A percentile compares a stretch with the other conserved stretches of the same genome.
phyloP scores from a whole-genome alignment of 306 rosid species.

The Cucurbita pepo region DNA sequence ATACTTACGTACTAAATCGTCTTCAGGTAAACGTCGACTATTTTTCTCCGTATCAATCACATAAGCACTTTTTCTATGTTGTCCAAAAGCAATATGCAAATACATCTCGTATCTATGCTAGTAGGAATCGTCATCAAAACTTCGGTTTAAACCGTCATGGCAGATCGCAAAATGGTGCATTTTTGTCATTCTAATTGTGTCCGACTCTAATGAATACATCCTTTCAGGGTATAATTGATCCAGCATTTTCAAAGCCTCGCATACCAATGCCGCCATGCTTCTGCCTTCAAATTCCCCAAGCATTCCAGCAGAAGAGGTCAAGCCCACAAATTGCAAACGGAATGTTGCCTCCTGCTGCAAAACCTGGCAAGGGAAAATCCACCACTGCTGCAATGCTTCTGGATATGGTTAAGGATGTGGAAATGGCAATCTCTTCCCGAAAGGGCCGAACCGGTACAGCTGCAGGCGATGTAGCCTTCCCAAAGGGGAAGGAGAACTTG shows the following conservation, averaged over 20 bases:
- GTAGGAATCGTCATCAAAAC: background rate
- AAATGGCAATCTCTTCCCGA: conserved; percentile 53
- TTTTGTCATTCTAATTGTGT: background rate
- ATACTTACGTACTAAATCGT: conserved; percentile 82
- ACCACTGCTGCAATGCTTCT: conserved; percentile 47
- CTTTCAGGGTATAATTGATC: conserved; percentile 62
- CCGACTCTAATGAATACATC: background rate
- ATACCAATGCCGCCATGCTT: conserved; percentile 56
- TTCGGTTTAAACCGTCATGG: background rate
- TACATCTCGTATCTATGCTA: background rate
- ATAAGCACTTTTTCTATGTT: background rate
- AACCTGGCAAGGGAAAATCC: conserved; percentile 67
- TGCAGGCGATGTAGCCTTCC: conserved; percentile 94
- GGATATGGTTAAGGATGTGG: conserved; percentile 77
- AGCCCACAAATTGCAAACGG: conserved; percentile 62
- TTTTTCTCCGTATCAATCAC: background rate
- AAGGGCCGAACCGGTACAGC: conserved; percentile 92
- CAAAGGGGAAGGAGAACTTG: conserved; percentile 78
- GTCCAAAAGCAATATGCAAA: background rate
- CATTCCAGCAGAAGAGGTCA: conserved; percentile 45
- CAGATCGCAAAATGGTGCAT: background rate
- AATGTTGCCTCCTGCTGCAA: conserved; percentile 71
- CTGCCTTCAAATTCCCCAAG: conserved; percentile 62
- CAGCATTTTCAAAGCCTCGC: conserved; percentile 75
- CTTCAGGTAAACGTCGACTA: conserved; percentile 59